phyloP scores from a whole-genome alignment of 176 grass and related monocot genomes.

The Musa acuminata region DNA sequence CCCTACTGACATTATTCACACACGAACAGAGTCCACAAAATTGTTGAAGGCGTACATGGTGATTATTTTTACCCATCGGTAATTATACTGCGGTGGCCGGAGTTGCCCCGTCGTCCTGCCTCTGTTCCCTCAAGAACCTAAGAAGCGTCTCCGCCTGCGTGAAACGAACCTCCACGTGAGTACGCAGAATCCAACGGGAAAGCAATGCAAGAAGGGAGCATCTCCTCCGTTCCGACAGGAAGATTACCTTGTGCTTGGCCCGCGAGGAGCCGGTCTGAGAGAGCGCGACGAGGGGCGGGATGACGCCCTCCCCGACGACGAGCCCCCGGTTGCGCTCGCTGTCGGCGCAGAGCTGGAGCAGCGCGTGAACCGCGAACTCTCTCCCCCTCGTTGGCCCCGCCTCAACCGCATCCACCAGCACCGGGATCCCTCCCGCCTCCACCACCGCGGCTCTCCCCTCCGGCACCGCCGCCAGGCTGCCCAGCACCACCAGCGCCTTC shows the following conservation, averaged over 20 bases:
- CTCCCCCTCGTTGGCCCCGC: slow-evolving; percentile 66
- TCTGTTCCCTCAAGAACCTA: too few species aligned
- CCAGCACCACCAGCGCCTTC: slow-evolving; percentile 94
- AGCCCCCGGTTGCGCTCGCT: slow-evolving; percentile 52
- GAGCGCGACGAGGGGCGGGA: slow-evolving; percentile 74
- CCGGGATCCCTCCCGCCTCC: slow-evolving; percentile 57
- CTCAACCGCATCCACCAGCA: slow-evolving; percentile 74
- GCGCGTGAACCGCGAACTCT: slow-evolving; percentile 70
- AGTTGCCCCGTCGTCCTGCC: too few species aligned
- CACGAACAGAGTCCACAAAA: too few species aligned
- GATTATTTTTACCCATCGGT: too few species aligned
- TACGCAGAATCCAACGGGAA: too few species aligned
- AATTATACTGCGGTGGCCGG: too few species aligned
- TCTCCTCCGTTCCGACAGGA: too few species aligned
- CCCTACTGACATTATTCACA: too few species aligned
- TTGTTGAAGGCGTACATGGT: too few species aligned
- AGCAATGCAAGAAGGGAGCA: too few species aligned
- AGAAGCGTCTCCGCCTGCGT: too few species aligned
- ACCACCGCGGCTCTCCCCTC: slow-evolving; percentile 69
- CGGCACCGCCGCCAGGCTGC: slow-evolving; percentile 44
- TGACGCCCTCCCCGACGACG: slow-evolving; percentile 77
- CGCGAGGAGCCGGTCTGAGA: slow-evolving; percentile 75
- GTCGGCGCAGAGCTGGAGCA: slow-evolving; percentile 78
- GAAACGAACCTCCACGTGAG: too few species aligned
- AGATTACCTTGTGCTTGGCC: slow-evolving; percentile 79